Base-by-base conservation (phyloP, 1,284 basidiomycete genomes). In the Xerocomus minutiporus region DNA sequence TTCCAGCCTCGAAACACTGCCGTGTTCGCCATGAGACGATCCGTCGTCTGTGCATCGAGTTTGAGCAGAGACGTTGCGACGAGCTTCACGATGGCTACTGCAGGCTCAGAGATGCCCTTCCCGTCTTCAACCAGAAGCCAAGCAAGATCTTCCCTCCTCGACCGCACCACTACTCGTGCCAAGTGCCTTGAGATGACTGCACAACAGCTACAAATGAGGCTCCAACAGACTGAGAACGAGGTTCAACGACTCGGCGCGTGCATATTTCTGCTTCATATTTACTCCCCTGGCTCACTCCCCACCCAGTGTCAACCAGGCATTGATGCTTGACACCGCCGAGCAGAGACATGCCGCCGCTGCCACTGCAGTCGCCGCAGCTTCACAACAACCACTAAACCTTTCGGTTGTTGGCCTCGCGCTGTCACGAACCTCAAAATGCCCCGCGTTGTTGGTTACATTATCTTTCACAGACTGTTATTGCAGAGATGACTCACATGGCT, bases 111-210 rank as follows among this genome's bases (percentile, higher is more conserved):
- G 86, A 88, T 60, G 85, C 84, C 51, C 82, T 94, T 57, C 91
- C 91, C 25, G 75, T 83, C 51, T 88, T 86, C 46, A 91, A 89
- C 75, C 90, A 93, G 78, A 89, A 92, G 76, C 84, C 85, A 15
- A 90, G 86, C 2, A 20, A 20, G 20, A 20, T 20, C 20, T 20
- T 20, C 20, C 20, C 20, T 20, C 53, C 81, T 94, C 62, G 91
- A 93, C 66, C 83, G 91, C 63, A 87, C 88, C 43, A 88, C 86
- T 55, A 83, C 79, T 49, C 87, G 90, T 71, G 85, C 20, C 20
- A 20, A 20, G 20, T 20, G 20, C 20, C 20, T 20, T 20, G 20
- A 20, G 20, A 20, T 20, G 20, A 20, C 20, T 1, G 20, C 20
- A 20, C 20, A 20, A 20, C 20, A 20, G 20, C 20, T 20, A 20